Evolutionary conservation across 192 early-diverging fungal species (phyloP).

Genomic region (Gaertneriomyces semiglobifer): DNA sequence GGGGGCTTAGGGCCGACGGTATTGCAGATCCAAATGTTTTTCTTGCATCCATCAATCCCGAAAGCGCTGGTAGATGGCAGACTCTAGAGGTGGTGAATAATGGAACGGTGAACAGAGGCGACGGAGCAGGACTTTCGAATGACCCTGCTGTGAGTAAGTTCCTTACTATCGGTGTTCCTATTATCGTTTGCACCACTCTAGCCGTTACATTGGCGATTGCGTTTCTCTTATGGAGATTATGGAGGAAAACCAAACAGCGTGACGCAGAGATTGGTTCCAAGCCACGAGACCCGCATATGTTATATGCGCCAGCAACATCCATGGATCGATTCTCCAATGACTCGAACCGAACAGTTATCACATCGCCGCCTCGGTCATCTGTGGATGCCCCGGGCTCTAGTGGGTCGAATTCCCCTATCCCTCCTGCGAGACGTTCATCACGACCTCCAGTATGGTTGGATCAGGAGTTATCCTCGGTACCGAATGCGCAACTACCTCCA

Average conservation of each 20-base stretch:
- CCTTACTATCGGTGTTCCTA: slow-evolving; percentile 7
- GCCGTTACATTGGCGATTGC: not conserved
- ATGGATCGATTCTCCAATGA: not conserved
- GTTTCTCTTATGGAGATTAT: slow-evolving; percentile 8
- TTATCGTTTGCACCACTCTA: slow-evolving; percentile 2
- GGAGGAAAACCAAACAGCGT: not conserved
- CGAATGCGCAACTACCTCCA: too few species aligned
- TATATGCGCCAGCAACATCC: not conserved
- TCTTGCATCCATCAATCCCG: too few species aligned
- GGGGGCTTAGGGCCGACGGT: not conserved
- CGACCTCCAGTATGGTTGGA: not conserved
- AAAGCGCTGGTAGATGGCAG: not conserved
- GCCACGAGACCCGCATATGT: not conserved
- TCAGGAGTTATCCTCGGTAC: too few species aligned
- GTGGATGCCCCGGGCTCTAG: not conserved
- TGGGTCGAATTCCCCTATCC: not conserved
- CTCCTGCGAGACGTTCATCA: slow-evolving; percentile 12
- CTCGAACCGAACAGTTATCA: not conserved
- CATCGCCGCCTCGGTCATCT: not conserved
- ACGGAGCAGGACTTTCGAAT: not conserved
- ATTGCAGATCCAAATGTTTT: not conserved
- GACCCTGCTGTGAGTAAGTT: not conserved
- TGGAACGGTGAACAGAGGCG: not conserved
- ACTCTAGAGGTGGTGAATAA: not conserved
- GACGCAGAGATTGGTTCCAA: not conserved